Conservation (phyloP, 2,329 filamentous ascomycete genomes). For the Aplosporella prunicola region DNA sequence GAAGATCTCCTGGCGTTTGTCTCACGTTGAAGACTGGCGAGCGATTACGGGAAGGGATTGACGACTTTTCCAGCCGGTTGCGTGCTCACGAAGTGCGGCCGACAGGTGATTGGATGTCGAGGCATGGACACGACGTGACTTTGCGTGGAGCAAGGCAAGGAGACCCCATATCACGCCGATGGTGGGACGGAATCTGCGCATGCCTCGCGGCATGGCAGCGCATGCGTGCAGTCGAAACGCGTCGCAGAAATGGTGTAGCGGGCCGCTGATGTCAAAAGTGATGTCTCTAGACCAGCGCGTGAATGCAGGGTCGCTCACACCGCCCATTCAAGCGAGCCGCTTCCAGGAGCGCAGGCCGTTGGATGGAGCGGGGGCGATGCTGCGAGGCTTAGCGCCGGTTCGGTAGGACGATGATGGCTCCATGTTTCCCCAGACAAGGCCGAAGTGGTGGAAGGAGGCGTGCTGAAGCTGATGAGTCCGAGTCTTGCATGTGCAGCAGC, state of each 20-base stretch:
- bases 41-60: constrained; percentile 1
- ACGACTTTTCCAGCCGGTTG: constrained; percentile 7
- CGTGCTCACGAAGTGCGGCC: constrained; percentile 5
- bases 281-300: constrained; percentile 6
- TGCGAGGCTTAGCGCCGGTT: constrained; percentile 1
- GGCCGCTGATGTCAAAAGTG: neutral
- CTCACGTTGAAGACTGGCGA: constrained; percentile 1
- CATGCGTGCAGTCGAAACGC: constrained; percentile 5
- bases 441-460: neutral
- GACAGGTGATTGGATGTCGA: constrained; percentile 6
- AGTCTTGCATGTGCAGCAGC: too few relatives aligned
- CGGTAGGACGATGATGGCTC: too few relatives aligned
- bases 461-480: too few relatives aligned
- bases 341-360: constrained; percentile 3
- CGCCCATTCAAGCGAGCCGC: constrained; percentile 7
- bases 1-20: too few relatives aligned
- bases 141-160: constrained; percentile 3
- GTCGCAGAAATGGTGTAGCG: constrained; percentile 4
- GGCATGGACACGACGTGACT: neutral
- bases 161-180: constrained; percentile 5
- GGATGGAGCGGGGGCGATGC: neutral
- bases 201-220: constrained; percentile 4
- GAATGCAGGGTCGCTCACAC: constrained; percentile 9
- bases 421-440: constrained; percentile 2
- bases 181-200: constrained; percentile 7